These are phyloP conservation scores for Tanacetum coccineum DNA, from an alignment of 129 eudicot species.

Conservation along the genomic window DNA sequence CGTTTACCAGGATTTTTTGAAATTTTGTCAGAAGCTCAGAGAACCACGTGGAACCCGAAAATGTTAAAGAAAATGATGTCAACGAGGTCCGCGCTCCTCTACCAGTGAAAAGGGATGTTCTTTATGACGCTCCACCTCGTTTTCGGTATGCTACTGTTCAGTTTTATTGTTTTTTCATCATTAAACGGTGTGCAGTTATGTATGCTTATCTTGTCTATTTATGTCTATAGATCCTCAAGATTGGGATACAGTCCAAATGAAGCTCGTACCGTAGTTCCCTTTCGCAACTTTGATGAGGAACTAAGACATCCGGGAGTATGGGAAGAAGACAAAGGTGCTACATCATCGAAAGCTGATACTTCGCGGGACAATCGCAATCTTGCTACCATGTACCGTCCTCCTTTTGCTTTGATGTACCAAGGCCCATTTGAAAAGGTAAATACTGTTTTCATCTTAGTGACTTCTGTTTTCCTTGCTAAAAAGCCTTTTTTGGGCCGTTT, in stretches of 20 bases:
- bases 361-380: constrained; percentile 87
- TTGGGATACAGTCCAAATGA: constrained; percentile 53
- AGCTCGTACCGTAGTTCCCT: constrained; percentile 75
- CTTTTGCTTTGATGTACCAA: constrained; percentile 77
- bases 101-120: constrained; percentile 94
- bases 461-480: neutral
- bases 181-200: neutral
- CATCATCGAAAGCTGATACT: constrained; percentile 46
- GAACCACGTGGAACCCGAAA: constrained; percentile 34
- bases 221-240: constrained; percentile 40
- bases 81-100: constrained; percentile 83
- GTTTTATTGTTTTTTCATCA: neutral
- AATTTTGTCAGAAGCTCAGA: constrained; percentile 34
- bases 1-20: neutral
- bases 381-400: constrained; percentile 93
- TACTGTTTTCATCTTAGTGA: neutral
- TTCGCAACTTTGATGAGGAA: constrained; percentile 94
- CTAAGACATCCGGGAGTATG: constrained; percentile 67
- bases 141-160: constrained; percentile 46
- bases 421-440: constrained; percentile 95
- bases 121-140: constrained; percentile 61
- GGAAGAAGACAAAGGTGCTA: constrained; percentile 69
- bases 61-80: constrained; percentile 27
- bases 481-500: neutral
- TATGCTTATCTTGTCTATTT: constrained; percentile 7